These are phyloP conservation scores for Angomonas ambiguus DNA, from an alignment of 208 protist genomes.

Conservation along the genomic window DNA sequence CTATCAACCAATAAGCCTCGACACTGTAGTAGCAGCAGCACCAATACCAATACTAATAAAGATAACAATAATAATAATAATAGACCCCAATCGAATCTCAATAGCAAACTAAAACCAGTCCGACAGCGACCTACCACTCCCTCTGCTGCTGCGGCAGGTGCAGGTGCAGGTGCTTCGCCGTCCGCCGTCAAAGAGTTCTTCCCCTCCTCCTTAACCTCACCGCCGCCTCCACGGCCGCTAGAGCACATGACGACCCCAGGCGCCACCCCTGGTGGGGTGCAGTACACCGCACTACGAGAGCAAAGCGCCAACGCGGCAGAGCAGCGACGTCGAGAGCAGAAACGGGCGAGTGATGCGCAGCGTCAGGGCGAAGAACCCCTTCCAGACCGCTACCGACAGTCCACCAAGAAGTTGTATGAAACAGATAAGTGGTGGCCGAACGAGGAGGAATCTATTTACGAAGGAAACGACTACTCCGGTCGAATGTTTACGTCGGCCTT, in stretches of 20 bases:
- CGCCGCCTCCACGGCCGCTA: conserved; percentile 32
- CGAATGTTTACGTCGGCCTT: conserved; percentile 65
- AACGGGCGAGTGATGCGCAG: conserved; percentile 65
- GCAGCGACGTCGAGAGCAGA: conserved; percentile 39
- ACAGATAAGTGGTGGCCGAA: conserved; percentile 70
- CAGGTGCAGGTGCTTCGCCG: neutral
- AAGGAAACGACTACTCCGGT: conserved; percentile 34
- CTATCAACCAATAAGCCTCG: too few relatives aligned
- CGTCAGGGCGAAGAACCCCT: conserved; percentile 49
- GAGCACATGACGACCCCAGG: conserved; percentile 51
- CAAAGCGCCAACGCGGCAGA: conserved; percentile 36
- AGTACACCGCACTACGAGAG: conserved; percentile 53
- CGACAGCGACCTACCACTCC: too few relatives aligned
- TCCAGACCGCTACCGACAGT: neutral
- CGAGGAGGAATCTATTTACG: neutral
- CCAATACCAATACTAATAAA: neutral
- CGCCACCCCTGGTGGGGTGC: conserved; percentile 68
- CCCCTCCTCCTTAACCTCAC: conserved; percentile 1
- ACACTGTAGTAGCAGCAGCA: neutral
- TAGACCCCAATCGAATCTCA: too few relatives aligned
- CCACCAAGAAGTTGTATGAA: conserved; percentile 33
- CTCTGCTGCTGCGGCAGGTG: too few relatives aligned
- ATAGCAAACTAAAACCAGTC: too few relatives aligned
- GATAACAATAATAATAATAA: neutral
- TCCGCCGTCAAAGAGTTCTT: neutral